Conservation (phyloP, 306 rosid species). For the Prunus davidiana region DNA sequence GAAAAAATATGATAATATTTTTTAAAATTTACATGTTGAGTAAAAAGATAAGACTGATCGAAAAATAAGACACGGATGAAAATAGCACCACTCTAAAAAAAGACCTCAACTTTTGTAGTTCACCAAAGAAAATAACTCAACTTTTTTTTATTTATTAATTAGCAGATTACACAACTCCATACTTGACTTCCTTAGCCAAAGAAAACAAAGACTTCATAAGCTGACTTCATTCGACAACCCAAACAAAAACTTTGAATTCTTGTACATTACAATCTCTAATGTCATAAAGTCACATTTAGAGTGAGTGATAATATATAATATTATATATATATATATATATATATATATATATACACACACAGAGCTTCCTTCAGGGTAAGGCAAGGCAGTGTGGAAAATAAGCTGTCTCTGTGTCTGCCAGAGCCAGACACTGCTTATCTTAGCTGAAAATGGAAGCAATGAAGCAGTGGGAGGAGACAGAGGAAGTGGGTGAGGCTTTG, state of each 20-base stretch:
- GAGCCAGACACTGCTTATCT: too few relatives aligned
- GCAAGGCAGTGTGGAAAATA: not conserved
- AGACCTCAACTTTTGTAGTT: not conserved
- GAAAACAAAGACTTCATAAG: not conserved
- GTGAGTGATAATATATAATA: not conserved
- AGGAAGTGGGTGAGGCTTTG: constrained; percentile 26
- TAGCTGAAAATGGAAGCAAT: constrained; percentile 19
- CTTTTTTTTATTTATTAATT: not conserved
- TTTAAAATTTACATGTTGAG: too few relatives aligned
- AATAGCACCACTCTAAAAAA: too few relatives aligned
- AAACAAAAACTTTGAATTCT: not conserved
- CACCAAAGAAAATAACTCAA: too few relatives aligned
- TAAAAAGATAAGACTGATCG: too few relatives aligned
- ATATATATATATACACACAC: not conserved
- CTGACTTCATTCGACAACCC: not conserved
- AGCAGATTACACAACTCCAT: not conserved
- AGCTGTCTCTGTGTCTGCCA: not conserved
- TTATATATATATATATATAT: not conserved
- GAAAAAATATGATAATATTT: too few relatives aligned
- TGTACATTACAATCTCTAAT: not conserved
- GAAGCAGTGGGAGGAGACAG: constrained; percentile 29
- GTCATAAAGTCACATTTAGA: not conserved
- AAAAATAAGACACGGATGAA: too few relatives aligned
- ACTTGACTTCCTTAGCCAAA: not conserved
- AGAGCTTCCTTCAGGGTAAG: not conserved